Percentiles rank a stretch among this genome's conserved stretches.
Conservation (phyloP, 306 rosid species). For the Glycine soja region DNA sequence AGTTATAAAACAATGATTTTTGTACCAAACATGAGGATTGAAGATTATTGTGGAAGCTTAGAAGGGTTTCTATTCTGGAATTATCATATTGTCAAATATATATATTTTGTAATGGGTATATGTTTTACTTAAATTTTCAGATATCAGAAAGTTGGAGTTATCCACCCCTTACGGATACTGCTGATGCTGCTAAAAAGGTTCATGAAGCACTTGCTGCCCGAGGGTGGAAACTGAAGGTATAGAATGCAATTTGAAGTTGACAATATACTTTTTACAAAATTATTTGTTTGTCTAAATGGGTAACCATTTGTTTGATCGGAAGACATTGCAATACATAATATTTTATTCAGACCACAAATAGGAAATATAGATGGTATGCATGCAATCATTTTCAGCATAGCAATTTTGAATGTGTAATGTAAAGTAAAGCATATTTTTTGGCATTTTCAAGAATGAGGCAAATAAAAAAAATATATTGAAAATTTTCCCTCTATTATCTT, state of each 20-base stretch:
- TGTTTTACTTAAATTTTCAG: conserved; percentile 55
- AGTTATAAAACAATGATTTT: conserved; percentile 40
- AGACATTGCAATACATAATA: conserved; percentile 13
- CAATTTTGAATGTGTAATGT: conserved; percentile 45
- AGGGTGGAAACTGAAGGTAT: conserved; percentile 90
- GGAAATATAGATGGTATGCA: conserved; percentile 36
- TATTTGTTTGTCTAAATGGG: neutral
- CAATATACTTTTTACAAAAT: neutral
- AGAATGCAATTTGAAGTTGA: conserved; percentile 41
- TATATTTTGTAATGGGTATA: conserved; percentile 4
- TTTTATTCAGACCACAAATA: conserved; percentile 39
- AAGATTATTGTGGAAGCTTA: conserved; percentile 38
- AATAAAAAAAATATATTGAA: neutral
- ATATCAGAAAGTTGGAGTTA: conserved; percentile 97
- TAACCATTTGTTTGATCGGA: conserved; percentile 14
- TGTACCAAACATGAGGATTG: conserved; percentile 22
- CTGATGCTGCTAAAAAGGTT: conserved; percentile 81
- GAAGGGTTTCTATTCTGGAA: conserved; percentile 33
- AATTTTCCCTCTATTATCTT: neutral
- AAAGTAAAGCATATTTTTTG: conserved; percentile 36
- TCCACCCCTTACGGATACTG: conserved; percentile 91
- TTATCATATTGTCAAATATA: conserved; percentile 5
- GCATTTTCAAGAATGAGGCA: conserved; percentile 44
- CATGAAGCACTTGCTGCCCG: conserved; percentile 78
- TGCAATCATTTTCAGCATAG: conserved; percentile 47